Evolutionary conservation across 2,329 filamentous ascomycete species (phyloP).

Genomic region (Sporothrix brasiliensis): DNA sequence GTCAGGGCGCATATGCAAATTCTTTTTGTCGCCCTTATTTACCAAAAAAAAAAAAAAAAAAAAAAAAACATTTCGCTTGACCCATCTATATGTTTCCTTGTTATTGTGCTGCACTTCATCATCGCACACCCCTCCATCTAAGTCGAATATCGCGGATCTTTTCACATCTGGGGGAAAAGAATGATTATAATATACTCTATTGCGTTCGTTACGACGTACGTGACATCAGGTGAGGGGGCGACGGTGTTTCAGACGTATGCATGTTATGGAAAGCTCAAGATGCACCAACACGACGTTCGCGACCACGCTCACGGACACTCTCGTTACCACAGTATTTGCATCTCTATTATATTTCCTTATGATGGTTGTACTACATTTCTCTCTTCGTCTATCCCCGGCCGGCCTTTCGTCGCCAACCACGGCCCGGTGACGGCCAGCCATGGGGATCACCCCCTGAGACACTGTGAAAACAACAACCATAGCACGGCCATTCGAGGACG

Average conservation of each 20-base stretch:
- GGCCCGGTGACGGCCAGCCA: neutral
- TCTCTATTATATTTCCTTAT: neutral
- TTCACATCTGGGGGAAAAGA: too few relatives aligned
- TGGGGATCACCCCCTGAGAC: conserved; percentile 7
- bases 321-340: neutral
- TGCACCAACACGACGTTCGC: neutral
- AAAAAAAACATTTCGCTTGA: too few relatives aligned
- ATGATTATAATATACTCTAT: too few relatives aligned
- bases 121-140: too few relatives aligned
- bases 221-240: neutral
- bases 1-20: too few relatives aligned
- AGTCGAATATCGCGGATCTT: too few relatives aligned
- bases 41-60: too few relatives aligned
- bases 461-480: conserved; percentile 18
- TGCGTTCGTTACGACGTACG: too few relatives aligned
- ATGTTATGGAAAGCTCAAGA: neutral
- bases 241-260: conserved; percentile 23
- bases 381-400: neutral
- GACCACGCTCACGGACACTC: neutral
- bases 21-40: too few relatives aligned
- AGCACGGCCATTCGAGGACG: neutral
- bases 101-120: too few relatives aligned
- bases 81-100: too few relatives aligned
- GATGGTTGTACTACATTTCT: neutral
- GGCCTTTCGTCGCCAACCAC: neutral